A percentile compares a stretch with the other conserved stretches of the same genome.
These are phyloP conservation scores for Colletotrichum sublineola DNA, from an alignment of 2,329 filamentous ascomycete species.

Conservation along the genomic window DNA sequence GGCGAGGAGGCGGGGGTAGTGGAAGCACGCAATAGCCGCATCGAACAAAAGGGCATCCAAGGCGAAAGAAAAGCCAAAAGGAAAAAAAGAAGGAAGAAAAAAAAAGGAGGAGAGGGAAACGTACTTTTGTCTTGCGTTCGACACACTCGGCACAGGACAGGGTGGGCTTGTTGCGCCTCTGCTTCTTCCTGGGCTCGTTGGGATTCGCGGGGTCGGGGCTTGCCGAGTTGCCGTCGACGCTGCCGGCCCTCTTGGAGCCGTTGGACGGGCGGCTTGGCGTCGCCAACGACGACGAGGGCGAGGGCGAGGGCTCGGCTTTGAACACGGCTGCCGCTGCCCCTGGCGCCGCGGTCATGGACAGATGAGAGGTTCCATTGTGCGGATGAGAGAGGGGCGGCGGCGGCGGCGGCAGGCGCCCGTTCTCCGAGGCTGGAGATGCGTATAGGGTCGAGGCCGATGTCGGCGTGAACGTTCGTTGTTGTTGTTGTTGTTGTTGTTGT, in stretches of 20 bases:
- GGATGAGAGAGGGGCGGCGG: background rate
- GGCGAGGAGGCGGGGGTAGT: background rate
- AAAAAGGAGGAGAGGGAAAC: conserved; percentile 45
- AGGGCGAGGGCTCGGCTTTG: background rate
- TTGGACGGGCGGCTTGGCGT: conserved; percentile 18
- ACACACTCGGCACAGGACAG: conserved; percentile 85
- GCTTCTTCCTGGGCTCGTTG: conserved; percentile 72
- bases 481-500: conserved; percentile 7
- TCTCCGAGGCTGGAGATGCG: conserved; percentile 33
- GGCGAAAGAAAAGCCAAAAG: conserved; percentile 28
- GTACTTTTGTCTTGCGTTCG: conserved; percentile 83
- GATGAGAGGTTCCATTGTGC: background rate
- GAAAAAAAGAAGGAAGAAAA: conserved; percentile 30
- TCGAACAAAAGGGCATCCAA: background rate
- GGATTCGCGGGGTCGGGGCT: conserved; percentile 37
- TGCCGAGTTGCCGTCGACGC: conserved; percentile 23
- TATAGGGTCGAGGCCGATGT: conserved; percentile 34
- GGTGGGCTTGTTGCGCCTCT: conserved; percentile 88
- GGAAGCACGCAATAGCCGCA: background rate
- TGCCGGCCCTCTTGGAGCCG: conserved; percentile 32
- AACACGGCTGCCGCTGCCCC: background rate
- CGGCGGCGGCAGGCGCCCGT: conserved; percentile 22
- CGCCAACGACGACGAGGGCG: conserved; percentile 12
- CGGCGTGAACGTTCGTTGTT: conserved; percentile 24
- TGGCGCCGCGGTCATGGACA: background rate